These are phyloP conservation scores for Scutellaria barbata DNA, from an alignment of 257 asterid species.

Conservation along the genomic window DNA sequence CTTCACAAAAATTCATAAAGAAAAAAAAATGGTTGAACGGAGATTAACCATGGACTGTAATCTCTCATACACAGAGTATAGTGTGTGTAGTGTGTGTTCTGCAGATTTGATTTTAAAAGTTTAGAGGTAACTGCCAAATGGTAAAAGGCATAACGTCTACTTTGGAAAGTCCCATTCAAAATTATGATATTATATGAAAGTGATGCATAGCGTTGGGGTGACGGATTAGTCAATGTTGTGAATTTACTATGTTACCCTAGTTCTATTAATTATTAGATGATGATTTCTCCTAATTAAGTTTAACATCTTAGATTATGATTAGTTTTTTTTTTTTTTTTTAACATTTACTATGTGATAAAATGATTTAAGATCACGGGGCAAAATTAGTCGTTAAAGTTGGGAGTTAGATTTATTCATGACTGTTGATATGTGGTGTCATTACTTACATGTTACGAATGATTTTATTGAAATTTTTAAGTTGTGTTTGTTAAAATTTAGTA, in stretches of 20 bases:
- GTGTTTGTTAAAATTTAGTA: no score
- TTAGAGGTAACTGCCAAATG: constrained; percentile 48
- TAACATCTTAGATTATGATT: not conserved
- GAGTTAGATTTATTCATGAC: no score
- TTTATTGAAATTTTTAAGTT: no score
- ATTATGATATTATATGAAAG: constrained; percentile 32
- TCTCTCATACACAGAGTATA: constrained; percentile 29
- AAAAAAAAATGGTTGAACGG: not conserved
- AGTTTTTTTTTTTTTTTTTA: no score
- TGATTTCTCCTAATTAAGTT: not conserved
- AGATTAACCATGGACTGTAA: constrained; percentile 27
- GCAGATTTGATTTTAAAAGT: constrained; percentile 61
- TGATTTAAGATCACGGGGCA: no score
- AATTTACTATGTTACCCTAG: constrained; percentile 42
- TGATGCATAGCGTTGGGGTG: constrained; percentile 41
- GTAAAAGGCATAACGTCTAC: constrained; percentile 55
- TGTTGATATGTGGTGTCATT: no score
- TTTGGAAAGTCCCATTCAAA: constrained; percentile 47
- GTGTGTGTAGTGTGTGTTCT: not conserved
- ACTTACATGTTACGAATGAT: no score
- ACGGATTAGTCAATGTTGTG: constrained; percentile 42
- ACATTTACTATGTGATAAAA: no score
- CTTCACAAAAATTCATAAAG: constrained; percentile 4
- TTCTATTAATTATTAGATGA: not conserved
- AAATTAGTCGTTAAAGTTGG: no score